phyloP scores from a whole-genome alignment of 306 rosid genomes.

The Gastrolobium villosum region DNA sequence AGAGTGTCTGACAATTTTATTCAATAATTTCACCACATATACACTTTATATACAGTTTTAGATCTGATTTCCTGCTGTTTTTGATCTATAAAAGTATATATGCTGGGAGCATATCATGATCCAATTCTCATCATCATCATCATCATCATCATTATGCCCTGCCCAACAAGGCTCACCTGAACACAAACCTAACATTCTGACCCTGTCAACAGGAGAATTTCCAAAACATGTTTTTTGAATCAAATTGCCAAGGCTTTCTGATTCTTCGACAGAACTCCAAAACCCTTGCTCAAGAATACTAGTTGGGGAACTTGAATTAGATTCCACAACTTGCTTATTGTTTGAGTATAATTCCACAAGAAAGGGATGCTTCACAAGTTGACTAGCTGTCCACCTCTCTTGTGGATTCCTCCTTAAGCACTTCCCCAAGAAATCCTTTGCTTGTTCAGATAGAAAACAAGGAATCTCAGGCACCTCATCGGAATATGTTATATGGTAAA shows the following conservation, averaged over 20 bases:
- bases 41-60: too few species aligned
- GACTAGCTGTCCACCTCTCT: conserved; percentile 78
- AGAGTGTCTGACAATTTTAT: too few species aligned
- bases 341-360: conserved; percentile 54
- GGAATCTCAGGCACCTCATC: conserved; percentile 74
- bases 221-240: conserved; percentile 16
- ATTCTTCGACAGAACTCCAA: conserved; percentile 72
- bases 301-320: conserved; percentile 75
- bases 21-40: too few species aligned
- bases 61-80: too few species aligned
- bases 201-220: conserved; percentile 54
- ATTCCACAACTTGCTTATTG: conserved; percentile 50
- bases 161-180: conserved; percentile 63
- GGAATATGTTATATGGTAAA: conserved; percentile 74
- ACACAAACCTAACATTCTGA: conserved; percentile 57
- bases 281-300: conserved; percentile 78
- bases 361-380: conserved; percentile 84
- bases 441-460: conserved; percentile 65
- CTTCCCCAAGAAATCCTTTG: conserved; percentile 77
- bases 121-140: too few species aligned
- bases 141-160: conserved; percentile 49
- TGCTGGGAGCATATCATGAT: too few species aligned
- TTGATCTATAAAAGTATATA: too few species aligned
- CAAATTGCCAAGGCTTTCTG: conserved; percentile 49
- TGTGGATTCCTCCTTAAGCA: conserved; percentile 76